A percentile compares a stretch with the other conserved stretches of the same genome.
phyloP scores from a whole-genome alignment of 148 eudicot genomes.

The Chenopodium album region DNA sequence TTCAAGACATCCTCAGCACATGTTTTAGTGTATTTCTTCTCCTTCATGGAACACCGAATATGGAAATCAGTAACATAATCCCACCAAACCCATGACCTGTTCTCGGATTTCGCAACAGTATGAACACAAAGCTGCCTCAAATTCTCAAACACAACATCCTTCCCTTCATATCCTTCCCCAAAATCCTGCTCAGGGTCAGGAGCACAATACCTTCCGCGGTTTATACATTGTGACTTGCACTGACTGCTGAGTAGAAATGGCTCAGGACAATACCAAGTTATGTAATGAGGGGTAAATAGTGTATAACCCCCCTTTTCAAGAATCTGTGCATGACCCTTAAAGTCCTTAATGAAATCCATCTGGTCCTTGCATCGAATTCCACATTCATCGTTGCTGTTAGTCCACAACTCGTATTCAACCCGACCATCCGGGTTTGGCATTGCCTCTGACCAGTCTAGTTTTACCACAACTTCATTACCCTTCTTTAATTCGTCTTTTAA shows the following conservation, averaged over 20 bases:
- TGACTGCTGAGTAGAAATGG: conserved; percentile 60
- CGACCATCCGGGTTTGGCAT: conserved; percentile 91
- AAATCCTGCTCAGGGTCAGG: conserved; percentile 95
- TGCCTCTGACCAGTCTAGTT: conserved; percentile 92
- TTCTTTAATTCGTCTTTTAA: conserved; percentile 54
- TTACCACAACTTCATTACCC: conserved; percentile 57
- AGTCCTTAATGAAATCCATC: conserved; percentile 71
- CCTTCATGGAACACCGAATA: conserved; percentile 90
- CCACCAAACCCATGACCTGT: conserved; percentile 98
- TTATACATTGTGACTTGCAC: conserved; percentile 88
- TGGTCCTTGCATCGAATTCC: conserved; percentile 90
- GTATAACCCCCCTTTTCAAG: conserved; percentile 86
- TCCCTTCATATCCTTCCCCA: conserved; percentile 78
- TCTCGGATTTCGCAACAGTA: conserved; percentile 64
- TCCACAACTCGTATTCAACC: conserved; percentile 95
- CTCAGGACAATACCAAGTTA: conserved; percentile 93
- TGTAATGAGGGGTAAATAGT: conserved; percentile 79
- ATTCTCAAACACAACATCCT: conserved; percentile 91
- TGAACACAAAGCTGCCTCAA: conserved; percentile 95
- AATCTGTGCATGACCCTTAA: conserved; percentile 95
- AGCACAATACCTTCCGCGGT: conserved; percentile 91
- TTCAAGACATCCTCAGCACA: conserved; percentile 77
- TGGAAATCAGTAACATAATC: conserved; percentile 96
- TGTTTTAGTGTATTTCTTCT: conserved; percentile 60
- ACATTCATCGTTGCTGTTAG: conserved; percentile 97